phyloP scores from a whole-genome alignment of 805 yeast genomes.

The Kodamaea kakaduensis region DNA sequence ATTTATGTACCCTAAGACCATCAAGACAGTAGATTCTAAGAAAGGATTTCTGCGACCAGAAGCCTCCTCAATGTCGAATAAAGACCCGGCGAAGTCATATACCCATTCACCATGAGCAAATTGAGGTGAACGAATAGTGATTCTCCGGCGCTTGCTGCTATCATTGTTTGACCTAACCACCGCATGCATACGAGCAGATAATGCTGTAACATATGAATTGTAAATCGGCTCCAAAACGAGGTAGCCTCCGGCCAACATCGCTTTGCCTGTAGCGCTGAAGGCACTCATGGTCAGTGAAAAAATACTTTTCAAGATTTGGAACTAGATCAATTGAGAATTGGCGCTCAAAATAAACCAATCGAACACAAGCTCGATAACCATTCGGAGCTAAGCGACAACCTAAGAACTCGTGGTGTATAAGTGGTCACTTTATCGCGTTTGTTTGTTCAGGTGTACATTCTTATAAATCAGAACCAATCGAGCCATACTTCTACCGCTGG shows the following conservation, averaged over 20 bases:
- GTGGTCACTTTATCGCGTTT: too few species aligned
- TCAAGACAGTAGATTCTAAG: constrained; percentile 56
- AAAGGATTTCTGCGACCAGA: constrained; percentile 61
- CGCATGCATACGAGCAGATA: constrained; percentile 88
- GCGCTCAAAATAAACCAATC: too few species aligned
- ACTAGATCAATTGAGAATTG: not conserved
- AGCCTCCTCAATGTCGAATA: constrained; percentile 22
- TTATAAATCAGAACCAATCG: too few species aligned
- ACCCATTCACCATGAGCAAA: constrained; percentile 69
- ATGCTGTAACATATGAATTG: constrained; percentile 76
- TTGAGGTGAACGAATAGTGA: constrained; percentile 69
- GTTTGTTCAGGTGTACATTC: too few species aligned
- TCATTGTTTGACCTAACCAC: constrained; percentile 31
- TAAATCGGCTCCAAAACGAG: constrained; percentile 78
- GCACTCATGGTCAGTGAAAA: constrained; percentile 31
- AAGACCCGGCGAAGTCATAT: constrained; percentile 32
- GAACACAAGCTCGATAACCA: too few species aligned
- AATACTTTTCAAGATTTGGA: not conserved
- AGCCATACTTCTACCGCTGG: too few species aligned
- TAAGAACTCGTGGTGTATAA: too few species aligned
- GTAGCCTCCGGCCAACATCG: constrained; percentile 91
- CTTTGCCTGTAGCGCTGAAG: constrained; percentile 95
- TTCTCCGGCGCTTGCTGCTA: constrained; percentile 12
- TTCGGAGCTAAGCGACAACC: too few species aligned
- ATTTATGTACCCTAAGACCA: constrained; percentile 51